These are phyloP conservation scores for Russula vinacea DNA, from an alignment of 768 basidiomycete genomes.

Conservation along the genomic window DNA sequence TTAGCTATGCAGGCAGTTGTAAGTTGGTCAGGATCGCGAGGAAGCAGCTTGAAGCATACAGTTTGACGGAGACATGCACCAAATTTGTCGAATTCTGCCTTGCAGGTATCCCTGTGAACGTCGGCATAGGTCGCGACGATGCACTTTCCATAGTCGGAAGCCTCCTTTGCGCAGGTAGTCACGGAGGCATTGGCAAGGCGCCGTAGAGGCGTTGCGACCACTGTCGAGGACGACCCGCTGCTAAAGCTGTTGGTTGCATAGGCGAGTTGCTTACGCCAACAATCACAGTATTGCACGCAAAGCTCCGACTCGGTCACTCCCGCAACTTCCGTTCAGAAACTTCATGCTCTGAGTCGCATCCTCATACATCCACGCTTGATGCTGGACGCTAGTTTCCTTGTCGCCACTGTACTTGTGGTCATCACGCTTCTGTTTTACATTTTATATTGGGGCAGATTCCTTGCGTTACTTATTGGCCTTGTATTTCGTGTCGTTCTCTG, in stretches of 20 bases:
- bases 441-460: constrained; percentile 88
- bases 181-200: constrained; percentile 70
- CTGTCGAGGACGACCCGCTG: constrained; percentile 32
- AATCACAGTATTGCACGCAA: no score
- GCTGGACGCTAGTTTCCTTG: constrained; percentile 58
- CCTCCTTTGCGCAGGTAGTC: constrained; percentile 67
- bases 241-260: constrained; percentile 27
- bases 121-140: constrained; percentile 80
- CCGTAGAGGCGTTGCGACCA: constrained; percentile 48
- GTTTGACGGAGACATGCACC: constrained; percentile 74
- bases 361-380: constrained; percentile 36
- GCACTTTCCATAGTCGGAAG: constrained; percentile 83
- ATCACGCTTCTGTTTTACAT: constrained; percentile 65
- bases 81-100: constrained; percentile 80
- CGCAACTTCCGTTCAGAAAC: no score
- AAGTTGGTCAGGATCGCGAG: constrained; percentile 2
- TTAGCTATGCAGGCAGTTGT: constrained; percentile 43
- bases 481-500: constrained; percentile 70
- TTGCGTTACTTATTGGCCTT: constrained; percentile 65
- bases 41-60: constrained; percentile 45
- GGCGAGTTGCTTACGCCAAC: neutral
- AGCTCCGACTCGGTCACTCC: no score
- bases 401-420: constrained; percentile 57
- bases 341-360: no score
- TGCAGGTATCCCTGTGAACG: constrained; percentile 78